Percentiles rank a stretch among this genome's conserved stretches.
These are phyloP conservation scores for Claviceps fusiformis DNA, from an alignment of 2,329 filamentous ascomycete genomes.

Conservation along the genomic window DNA sequence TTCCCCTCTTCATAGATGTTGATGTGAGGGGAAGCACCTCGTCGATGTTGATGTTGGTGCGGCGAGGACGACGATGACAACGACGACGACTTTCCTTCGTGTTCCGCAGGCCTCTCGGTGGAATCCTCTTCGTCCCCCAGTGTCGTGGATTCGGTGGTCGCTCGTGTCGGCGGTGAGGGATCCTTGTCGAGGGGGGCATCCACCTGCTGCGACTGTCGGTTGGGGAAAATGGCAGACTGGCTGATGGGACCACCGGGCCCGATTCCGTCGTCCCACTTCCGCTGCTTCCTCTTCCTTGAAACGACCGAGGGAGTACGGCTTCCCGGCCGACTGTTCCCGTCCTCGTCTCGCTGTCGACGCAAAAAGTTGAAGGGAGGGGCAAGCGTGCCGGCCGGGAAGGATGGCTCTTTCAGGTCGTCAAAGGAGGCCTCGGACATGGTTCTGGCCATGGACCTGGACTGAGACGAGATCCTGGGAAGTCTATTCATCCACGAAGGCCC, in stretches of 20 bases:
- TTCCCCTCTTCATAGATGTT: conserved; percentile 73
- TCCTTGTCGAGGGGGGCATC: conserved; percentile 17
- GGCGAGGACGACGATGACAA: background rate
- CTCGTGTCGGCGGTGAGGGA: conserved; percentile 14
- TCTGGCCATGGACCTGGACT: conserved; percentile 68
- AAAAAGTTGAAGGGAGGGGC: conserved; percentile 67
- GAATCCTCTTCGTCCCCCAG: conserved; percentile 19
- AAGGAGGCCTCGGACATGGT: conserved; percentile 69
- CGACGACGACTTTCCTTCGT: conserved; percentile 11
- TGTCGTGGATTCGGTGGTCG: conserved; percentile 21
- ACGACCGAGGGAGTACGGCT: conserved; percentile 48
- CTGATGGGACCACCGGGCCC: conserved; percentile 78
- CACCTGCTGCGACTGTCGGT: conserved; percentile 21
- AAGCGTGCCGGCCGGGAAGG: conserved; percentile 55
- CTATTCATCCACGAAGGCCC: conserved; percentile 92
- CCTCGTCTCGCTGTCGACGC: conserved; percentile 70
- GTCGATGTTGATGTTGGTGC: background rate
- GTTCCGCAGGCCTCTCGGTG: conserved; percentile 14
- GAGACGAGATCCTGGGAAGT: conserved; percentile 56
- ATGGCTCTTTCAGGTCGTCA: conserved; percentile 46
- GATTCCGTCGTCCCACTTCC: conserved; percentile 55
- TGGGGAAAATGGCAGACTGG: conserved; percentile 77
- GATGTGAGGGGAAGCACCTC: conserved; percentile 21
- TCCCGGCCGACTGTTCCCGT: conserved; percentile 34
- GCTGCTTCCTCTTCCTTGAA: conserved; percentile 49